Evolutionary conservation across 257 asterid genomes (phyloP).

Genomic region (Capsicum baccatum): DNA sequence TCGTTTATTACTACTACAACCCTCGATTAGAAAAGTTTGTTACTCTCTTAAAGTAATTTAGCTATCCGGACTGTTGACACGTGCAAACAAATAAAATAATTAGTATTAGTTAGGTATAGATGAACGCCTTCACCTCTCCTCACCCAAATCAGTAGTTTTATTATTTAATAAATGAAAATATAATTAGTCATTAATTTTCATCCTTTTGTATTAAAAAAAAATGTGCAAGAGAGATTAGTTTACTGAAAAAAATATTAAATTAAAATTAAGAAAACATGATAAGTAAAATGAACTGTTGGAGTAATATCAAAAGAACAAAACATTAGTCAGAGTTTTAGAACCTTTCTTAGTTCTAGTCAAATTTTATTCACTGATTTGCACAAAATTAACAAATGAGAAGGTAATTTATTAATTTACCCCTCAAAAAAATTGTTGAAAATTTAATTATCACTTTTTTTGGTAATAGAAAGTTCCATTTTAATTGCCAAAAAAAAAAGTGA

Average conservation of each 20-base stretch:
- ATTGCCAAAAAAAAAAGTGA: no score
- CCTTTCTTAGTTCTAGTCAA: background rate
- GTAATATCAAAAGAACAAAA: no score
- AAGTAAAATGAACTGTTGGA: no score
- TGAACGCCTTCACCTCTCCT: background rate
- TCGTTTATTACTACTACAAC: background rate
- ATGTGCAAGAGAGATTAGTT: no score
- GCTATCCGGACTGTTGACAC: background rate
- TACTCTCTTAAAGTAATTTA: background rate
- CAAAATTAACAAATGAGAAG: background rate
- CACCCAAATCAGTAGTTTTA: background rate
- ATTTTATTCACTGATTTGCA: background rate
- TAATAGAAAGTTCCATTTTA: no score
- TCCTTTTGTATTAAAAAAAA: background rate
- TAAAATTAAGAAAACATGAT: no score
- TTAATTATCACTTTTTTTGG: no score
- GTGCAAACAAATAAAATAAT: background rate
- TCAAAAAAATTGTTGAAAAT: no score
- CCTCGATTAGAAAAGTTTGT: background rate
- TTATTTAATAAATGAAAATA: background rate
- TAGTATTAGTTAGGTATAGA: no score
- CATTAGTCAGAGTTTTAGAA: no score
- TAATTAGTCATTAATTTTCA: background rate
- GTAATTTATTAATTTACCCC: no score
- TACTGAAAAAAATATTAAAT: no score